Evolutionary conservation across 2,329 filamentous ascomycete species (phyloP).

Genomic region (Bipolaris sorokiniana): DNA sequence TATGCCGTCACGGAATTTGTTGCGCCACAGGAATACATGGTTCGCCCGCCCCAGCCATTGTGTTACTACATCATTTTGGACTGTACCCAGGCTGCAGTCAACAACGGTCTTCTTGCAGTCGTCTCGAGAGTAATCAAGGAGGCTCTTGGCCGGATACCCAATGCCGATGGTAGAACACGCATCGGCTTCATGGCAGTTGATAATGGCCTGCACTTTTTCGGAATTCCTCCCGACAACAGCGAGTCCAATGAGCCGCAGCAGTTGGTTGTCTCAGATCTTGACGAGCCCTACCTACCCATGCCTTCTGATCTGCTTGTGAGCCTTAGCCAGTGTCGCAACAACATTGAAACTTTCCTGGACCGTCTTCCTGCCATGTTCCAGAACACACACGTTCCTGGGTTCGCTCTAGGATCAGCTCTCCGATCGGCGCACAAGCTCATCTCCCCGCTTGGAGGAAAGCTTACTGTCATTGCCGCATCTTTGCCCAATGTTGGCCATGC

Average conservation of each 20-base stretch:
- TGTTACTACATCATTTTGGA: conserved; percentile 39
- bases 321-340: conserved; percentile 84
- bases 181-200: conserved; percentile 96
- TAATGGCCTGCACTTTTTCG: conserved; percentile 94
- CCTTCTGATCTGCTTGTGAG: conserved; percentile 91
- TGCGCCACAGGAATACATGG: conserved; percentile 99
- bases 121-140: conserved; percentile 92
- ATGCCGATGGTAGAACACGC: conserved; percentile 89
- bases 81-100: conserved; percentile 69
- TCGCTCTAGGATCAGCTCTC: conserved; percentile 93
- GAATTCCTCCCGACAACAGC: conserved; percentile 85
- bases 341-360: conserved; percentile 87
- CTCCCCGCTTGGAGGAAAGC: conserved; percentile 90
- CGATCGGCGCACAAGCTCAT: conserved; percentile 95
- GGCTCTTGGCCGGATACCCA: conserved; percentile 96
- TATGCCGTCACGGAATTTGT: conserved; percentile 97
- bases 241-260: conserved; percentile 86
- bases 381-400: conserved; percentile 85
- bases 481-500: conserved; percentile 89
- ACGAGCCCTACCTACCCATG: conserved; percentile 95
- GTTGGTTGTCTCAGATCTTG: conserved; percentile 92
- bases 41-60: conserved; percentile 86
- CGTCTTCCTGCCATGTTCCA: conserved; percentile 97
- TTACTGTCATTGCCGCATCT: conserved; percentile 87
- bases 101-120: conserved; percentile 82